Conservation (phyloP, 345 rosid genomes). For the Alliaria petiolata region DNA sequence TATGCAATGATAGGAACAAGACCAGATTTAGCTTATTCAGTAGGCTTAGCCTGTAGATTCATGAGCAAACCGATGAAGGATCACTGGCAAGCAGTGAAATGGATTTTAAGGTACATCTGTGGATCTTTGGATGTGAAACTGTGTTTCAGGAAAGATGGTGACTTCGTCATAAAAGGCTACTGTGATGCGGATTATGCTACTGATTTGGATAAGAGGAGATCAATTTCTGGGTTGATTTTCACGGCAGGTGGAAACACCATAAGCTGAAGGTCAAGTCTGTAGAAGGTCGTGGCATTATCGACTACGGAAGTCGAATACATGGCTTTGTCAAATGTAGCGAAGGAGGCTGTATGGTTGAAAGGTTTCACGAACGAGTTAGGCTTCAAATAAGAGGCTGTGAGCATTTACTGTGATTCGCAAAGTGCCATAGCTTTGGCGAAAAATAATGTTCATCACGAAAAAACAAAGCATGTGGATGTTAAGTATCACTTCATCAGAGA, state of each 20-base stretch:
- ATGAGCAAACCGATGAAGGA: neutral
- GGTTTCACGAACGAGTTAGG: too few relatives aligned
- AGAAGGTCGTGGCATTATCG: neutral
- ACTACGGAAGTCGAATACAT: neutral
- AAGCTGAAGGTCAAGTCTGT: neutral
- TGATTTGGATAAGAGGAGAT: neutral
- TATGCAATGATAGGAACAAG: neutral
- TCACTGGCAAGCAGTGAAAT: neutral
- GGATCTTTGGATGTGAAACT: neutral
- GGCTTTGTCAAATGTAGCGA: neutral
- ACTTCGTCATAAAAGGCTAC: neutral
- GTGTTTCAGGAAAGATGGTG: neutral
- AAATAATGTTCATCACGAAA: too few relatives aligned
- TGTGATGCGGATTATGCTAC: neutral
- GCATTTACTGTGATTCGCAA: too few relatives aligned
- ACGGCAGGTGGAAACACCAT: neutral
- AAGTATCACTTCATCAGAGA: too few relatives aligned
- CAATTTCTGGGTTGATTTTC: neutral
- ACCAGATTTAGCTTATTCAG: neutral
- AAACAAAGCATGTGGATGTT: too few relatives aligned
- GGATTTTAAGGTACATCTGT: neutral
- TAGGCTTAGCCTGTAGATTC: neutral
- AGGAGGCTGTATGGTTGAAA: neutral
- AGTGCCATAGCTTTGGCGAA: too few relatives aligned
- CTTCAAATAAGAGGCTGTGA: too few relatives aligned